Percentiles rank a stretch among this genome's conserved stretches.
These are phyloP conservation scores for Phytophthora syringae DNA, from an alignment of 352 stramenopile genomes.

Conservation along the genomic window DNA sequence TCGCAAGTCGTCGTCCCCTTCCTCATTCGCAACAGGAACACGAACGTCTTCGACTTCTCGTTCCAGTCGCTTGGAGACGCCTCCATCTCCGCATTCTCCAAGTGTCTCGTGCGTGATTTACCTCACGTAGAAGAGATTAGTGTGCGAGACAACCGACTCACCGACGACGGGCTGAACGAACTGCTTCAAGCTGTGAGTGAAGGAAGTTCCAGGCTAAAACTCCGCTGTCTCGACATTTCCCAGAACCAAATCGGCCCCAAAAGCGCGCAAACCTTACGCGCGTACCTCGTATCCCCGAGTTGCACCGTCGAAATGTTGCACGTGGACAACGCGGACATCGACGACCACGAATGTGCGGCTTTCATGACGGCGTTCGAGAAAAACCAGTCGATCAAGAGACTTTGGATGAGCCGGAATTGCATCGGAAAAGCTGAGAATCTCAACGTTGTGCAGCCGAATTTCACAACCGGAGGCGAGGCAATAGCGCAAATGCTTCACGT, in stretches of 20 bases:
- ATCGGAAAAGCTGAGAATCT: conserved; percentile 89
- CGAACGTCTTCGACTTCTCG: conserved; percentile 83
- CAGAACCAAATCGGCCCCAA: conserved; percentile 71
- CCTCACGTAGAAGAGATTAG: conserved; percentile 82
- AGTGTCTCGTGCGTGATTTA: conserved; percentile 57
- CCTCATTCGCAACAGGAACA: conserved; percentile 62
- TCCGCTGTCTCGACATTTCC: conserved; percentile 69
- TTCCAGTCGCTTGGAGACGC: conserved; percentile 81
- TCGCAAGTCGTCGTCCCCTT: conserved; percentile 67
- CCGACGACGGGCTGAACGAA: conserved; percentile 68
- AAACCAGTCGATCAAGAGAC: conserved; percentile 75
- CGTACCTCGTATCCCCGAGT: conserved; percentile 56
- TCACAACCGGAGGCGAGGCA: conserved; percentile 87
- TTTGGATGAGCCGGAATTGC: conserved; percentile 86
- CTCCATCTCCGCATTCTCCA: conserved; percentile 72
- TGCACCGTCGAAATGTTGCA: conserved; percentile 75
- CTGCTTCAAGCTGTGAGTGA: conserved; percentile 63
- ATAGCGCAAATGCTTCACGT: conserved; percentile 87
- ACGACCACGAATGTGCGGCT: conserved; percentile 85
- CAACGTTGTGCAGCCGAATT: conserved; percentile 88
- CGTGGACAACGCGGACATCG: conserved; percentile 87
- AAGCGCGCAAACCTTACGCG: conserved; percentile 63
- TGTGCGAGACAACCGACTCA: conserved; percentile 89
- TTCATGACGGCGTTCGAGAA: conserved; percentile 87
- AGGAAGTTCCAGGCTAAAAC: conserved; percentile 57